Evolutionary conservation across 1,284 basidiomycete genomes (phyloP).

Genomic region (Crepidotus sp.): DNA sequence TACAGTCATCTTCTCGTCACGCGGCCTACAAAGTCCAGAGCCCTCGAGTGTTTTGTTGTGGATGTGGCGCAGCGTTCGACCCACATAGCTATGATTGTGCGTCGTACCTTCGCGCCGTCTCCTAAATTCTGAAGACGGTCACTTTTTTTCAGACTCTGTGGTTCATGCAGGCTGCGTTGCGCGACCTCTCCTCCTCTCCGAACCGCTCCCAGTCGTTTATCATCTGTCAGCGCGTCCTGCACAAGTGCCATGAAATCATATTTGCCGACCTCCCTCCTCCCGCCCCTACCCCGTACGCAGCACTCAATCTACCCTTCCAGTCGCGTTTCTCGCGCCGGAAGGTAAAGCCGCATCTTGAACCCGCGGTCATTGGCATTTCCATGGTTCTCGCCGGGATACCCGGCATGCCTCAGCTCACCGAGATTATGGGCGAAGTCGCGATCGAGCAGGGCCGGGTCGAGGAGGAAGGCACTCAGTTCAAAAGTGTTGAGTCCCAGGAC

Average conservation of each 20-base stretch:
- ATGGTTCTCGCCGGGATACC: slow-evolving; percentile 71
- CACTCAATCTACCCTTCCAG: slow-evolving; percentile 38
- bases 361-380: slow-evolving; percentile 82
- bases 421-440: slow-evolving; percentile 74
- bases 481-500: slow-evolving; percentile 39
- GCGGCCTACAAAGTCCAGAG: slow-evolving; percentile 80
- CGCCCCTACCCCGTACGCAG: slow-evolving; percentile 55
- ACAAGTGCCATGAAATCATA: slow-evolving; percentile 94
- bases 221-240: slow-evolving; percentile 88
- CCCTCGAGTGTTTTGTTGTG: slow-evolving; percentile 86
- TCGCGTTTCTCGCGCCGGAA: slow-evolving; percentile 49
- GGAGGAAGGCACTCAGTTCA: slow-evolving; percentile 40
- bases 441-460: slow-evolving; percentile 80
- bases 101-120: slow-evolving; percentile 28
- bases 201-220: slow-evolving; percentile 75
- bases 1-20: slow-evolving; percentile 86
- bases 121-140: slow-evolving; percentile 15
- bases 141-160: slow-evolving; percentile 75
- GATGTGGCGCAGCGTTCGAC: slow-evolving; percentile 82
- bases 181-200: slow-evolving; percentile 63
- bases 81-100: slow-evolving; percentile 86
- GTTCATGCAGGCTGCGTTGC: slow-evolving; percentile 96
- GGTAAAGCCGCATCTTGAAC: slow-evolving; percentile 63
- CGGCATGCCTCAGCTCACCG: slow-evolving; percentile 68
- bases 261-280: slow-evolving; percentile 81